Conservation (phyloP, 345 rosid genomes). For the Hirschfeldia incana region DNA sequence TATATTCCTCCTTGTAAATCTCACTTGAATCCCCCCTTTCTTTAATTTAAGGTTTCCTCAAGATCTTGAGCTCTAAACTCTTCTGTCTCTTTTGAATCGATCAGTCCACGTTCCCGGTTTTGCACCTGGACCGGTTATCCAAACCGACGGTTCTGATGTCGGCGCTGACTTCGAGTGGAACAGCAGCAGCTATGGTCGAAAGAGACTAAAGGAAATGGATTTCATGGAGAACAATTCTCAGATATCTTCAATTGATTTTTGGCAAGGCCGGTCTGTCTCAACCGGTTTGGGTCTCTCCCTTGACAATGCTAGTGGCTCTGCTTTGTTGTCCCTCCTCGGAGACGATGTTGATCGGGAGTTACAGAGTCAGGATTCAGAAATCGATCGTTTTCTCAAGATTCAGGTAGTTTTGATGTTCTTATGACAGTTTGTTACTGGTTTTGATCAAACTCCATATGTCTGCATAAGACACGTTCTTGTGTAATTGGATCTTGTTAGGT, state of each 20-base stretch:
- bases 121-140: constrained; percentile 65
- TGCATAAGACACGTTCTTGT: neutral
- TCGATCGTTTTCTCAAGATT: constrained; percentile 70
- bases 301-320: constrained; percentile 62
- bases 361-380: constrained; percentile 67
- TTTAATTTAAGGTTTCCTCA: neutral
- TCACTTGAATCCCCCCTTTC: neutral
- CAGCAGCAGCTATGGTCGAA: constrained; percentile 43
- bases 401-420: constrained; percentile 48
- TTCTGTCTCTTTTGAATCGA: constrained; percentile 8
- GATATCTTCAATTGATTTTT: constrained; percentile 71
- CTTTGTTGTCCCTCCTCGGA: constrained; percentile 58
- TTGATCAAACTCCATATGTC: neutral
- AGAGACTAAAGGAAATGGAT: constrained; percentile 68
- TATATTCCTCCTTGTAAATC: constrained; percentile 78
- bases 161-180: constrained; percentile 55
- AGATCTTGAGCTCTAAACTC: neutral
- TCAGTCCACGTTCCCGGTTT: constrained; percentile 80
- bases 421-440: neutral
- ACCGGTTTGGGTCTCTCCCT: constrained; percentile 86
- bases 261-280: constrained; percentile 68
- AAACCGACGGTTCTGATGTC: constrained; percentile 53
- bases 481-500: too few relatives aligned
- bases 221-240: constrained; percentile 73
- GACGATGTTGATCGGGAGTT: constrained; percentile 69